Percentiles rank a stretch among this genome's conserved stretches.
These are phyloP conservation scores for Trichosanthes cucumerina DNA, from an alignment of 306 rosid genomes.

Conservation along the genomic window DNA sequence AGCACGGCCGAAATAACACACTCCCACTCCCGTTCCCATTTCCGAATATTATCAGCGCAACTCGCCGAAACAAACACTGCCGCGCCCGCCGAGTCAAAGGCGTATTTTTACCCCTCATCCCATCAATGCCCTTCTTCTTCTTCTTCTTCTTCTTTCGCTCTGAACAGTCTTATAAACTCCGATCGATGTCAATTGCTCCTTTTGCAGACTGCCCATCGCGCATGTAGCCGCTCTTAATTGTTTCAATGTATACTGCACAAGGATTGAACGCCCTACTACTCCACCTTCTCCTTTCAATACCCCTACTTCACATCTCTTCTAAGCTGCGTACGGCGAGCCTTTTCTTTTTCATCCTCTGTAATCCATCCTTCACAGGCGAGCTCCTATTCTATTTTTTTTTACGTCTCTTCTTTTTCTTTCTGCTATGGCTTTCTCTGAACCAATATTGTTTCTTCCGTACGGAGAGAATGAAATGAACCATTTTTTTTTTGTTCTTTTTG, in stretches of 20 bases:
- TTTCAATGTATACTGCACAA: neutral
- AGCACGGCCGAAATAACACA: neutral
- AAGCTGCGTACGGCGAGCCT: too few species aligned
- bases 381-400: neutral
- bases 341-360: neutral
- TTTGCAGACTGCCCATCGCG: neutral
- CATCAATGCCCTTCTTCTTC: neutral
- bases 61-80: neutral
- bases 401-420: neutral
- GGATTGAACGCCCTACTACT: neutral
- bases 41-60: too few species aligned
- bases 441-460: neutral
- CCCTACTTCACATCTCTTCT: neutral
- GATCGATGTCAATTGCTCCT: neutral
- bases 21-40: neutral
- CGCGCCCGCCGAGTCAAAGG: neutral
- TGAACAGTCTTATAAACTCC: neutral
- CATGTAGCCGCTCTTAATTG: neutral
- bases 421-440: neutral
- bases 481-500: neutral
- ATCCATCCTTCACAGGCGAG: neutral
- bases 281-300: neutral
- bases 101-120: neutral
- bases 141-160: neutral
- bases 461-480: neutral